phyloP scores from a whole-genome alignment of 257 asterid species.

The Rauvolfia tetraphylla region DNA sequence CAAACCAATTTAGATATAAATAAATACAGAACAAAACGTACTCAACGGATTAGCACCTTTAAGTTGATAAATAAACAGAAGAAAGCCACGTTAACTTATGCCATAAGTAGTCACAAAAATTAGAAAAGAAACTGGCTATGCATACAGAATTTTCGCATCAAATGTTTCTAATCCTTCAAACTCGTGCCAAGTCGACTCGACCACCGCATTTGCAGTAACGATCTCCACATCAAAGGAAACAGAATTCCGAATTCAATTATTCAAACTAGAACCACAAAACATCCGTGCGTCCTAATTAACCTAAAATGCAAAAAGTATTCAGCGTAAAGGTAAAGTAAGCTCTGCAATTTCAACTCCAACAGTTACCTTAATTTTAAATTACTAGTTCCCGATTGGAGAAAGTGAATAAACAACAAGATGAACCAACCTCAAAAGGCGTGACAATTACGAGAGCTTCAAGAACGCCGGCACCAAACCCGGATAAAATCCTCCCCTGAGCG shows the following conservation, averaged over 20 bases:
- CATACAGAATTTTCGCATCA: neutral
- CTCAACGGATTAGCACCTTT: neutral
- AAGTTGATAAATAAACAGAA: neutral
- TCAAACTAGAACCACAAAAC: neutral
- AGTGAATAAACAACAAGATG: neutral
- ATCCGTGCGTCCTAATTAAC: neutral
- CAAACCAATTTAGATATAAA: neutral
- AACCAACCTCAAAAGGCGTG: slow-evolving; percentile 92
- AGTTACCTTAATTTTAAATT: neutral
- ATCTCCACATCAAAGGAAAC: neutral
- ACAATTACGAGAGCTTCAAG: slow-evolving; percentile 93
- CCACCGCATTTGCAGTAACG: neutral
- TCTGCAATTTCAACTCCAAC: neutral
- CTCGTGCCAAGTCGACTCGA: neutral
- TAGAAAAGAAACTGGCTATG: neutral
- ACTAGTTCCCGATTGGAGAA: neutral
- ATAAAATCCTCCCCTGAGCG: slow-evolving; percentile 61
- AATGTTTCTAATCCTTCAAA: neutral
- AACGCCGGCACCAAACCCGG: slow-evolving; percentile 99
- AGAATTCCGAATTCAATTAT: neutral
- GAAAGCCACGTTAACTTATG: neutral
- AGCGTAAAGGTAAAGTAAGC: neutral
- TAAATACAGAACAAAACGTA: neutral
- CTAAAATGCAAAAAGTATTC: neutral
- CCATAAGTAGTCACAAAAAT: neutral